phyloP scores from a whole-genome alignment of 257 asterid species.

The Sherardia arvensis region DNA sequence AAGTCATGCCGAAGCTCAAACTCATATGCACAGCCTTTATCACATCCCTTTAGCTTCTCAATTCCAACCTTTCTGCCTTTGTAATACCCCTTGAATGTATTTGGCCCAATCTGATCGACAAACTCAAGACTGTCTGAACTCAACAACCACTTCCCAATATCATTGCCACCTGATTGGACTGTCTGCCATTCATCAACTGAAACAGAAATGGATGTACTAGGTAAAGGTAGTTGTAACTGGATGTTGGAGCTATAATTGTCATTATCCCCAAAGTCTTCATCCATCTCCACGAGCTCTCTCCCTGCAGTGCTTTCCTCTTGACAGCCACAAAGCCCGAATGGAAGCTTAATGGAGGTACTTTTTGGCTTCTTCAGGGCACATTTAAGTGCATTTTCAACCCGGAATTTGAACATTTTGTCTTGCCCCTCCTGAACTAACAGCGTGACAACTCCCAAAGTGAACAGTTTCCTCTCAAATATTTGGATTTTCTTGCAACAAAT shows the following conservation, averaged over 20 bases:
- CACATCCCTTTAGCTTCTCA: slow-evolving; percentile 94
- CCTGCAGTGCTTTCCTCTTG: slow-evolving; percentile 70
- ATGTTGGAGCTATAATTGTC: slow-evolving; percentile 42
- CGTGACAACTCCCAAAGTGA: slow-evolving; percentile 69
- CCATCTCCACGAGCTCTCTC: slow-evolving; percentile 57
- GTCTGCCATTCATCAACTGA: slow-evolving; percentile 98
- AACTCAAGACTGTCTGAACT: slow-evolving; percentile 57
- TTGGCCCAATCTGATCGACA: slow-evolving; percentile 60
- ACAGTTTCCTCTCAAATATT: slow-evolving; percentile 93
- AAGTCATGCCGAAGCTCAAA: slow-evolving; percentile 69
- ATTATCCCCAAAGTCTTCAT: slow-evolving; percentile 54
- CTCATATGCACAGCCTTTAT: slow-evolving; percentile 80
- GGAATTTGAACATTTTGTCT: slow-evolving; percentile 60
- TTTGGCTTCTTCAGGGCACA: slow-evolving; percentile 65
- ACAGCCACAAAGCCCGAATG: slow-evolving; percentile 93
- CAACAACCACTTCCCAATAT: slow-evolving; percentile 68
- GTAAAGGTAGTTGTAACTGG: slow-evolving; percentile 56
- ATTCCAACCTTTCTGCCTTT: slow-evolving; percentile 70
- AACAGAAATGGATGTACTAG: slow-evolving; percentile 48
- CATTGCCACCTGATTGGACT: slow-evolving; percentile 55
- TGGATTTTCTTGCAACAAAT: slow-evolving; percentile 80
- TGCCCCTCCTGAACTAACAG: slow-evolving; percentile 64
- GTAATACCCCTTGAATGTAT: slow-evolving; percentile 62
- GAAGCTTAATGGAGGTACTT: slow-evolving; percentile 60
- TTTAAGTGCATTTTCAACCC: slow-evolving; percentile 74